A percentile compares a stretch with the other conserved stretches of the same genome.
phyloP scores from a whole-genome alignment of 331 rosid species.

The Stylosanthes scabra region DNA sequence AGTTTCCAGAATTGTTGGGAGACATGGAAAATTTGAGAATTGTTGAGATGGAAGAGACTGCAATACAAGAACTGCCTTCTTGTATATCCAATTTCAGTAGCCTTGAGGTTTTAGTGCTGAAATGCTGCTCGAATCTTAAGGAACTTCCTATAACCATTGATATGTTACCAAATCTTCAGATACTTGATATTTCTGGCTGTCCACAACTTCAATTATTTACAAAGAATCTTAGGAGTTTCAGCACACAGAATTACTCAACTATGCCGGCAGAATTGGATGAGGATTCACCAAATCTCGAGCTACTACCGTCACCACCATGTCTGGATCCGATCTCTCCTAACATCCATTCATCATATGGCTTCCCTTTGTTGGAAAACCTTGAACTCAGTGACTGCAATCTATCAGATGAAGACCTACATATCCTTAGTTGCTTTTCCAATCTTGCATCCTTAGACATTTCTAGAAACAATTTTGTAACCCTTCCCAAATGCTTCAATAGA shows the following conservation, averaged over 20 bases:
- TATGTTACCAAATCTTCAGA: constrained; percentile 31
- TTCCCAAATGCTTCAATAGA: constrained; percentile 38
- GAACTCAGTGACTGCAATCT: constrained; percentile 32
- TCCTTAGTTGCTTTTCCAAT: constrained; percentile 21
- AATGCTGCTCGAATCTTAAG: constrained; percentile 36
- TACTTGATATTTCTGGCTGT: constrained; percentile 39
- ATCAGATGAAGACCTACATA: constrained; percentile 29
- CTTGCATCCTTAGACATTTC: constrained; percentile 30
- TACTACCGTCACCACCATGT: constrained; percentile 24
- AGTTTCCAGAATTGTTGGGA: constrained; percentile 34
- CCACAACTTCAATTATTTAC: constrained; percentile 38
- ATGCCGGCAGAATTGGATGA: neutral
- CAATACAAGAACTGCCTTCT: constrained; percentile 43
- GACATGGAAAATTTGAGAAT: constrained; percentile 29
- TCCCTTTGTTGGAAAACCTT: constrained; percentile 29
- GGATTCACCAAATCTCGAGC: constrained; percentile 36
- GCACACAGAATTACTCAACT: constrained; percentile 17
- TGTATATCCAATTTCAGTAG: constrained; percentile 23
- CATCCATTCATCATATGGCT: constrained; percentile 26
- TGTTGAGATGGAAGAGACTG: constrained; percentile 35
- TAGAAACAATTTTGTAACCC: constrained; percentile 35
- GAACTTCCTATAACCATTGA: constrained; percentile 26
- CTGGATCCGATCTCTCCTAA: constrained; percentile 19
- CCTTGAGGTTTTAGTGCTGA: constrained; percentile 31
- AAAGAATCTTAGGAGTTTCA: constrained; percentile 18